Conservation (phyloP, 2,329 filamentous ascomycete species). For the Cytospora leucostoma region DNA sequence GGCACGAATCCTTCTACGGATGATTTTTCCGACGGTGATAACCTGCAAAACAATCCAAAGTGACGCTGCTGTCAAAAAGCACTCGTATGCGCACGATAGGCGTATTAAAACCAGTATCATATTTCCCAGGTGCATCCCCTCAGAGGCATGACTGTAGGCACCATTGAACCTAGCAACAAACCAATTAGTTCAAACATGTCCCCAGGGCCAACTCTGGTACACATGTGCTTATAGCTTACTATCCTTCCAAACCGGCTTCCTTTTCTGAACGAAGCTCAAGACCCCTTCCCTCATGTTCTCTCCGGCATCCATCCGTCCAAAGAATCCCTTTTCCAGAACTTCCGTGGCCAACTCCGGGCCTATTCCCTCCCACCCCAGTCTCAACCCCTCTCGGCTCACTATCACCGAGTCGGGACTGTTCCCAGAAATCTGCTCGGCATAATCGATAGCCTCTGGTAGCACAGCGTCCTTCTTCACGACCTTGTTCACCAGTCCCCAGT, state of each 20-base stretch:
- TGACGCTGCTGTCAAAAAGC: too few relatives aligned
- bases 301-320: slow-evolving; percentile 59
- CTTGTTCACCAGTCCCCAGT: slow-evolving; percentile 72
- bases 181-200: background rate
- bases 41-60: background rate
- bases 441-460: slow-evolving; percentile 58
- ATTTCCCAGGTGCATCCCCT: background rate
- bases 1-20: background rate
- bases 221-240: slow-evolving; percentile 54
- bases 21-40: background rate
- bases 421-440: slow-evolving; percentile 62
- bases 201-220: background rate
- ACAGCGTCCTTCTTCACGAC: slow-evolving; percentile 53
- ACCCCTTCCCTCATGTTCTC: slow-evolving; percentile 78
- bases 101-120: background rate
- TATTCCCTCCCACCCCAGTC: slow-evolving; percentile 70
- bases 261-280: slow-evolving; percentile 74
- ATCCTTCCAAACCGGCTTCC: slow-evolving; percentile 66
- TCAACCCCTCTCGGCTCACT: slow-evolving; percentile 70
- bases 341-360: slow-evolving; percentile 65
- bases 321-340: slow-evolving; percentile 59
- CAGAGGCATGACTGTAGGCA: too few relatives aligned
- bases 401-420: slow-evolving; percentile 77
- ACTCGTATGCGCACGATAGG: too few relatives aligned
- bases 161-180: background rate